Evolutionary conservation across 345 rosid species (phyloP).

Genomic region (Euphorbia pulcherrima): DNA sequence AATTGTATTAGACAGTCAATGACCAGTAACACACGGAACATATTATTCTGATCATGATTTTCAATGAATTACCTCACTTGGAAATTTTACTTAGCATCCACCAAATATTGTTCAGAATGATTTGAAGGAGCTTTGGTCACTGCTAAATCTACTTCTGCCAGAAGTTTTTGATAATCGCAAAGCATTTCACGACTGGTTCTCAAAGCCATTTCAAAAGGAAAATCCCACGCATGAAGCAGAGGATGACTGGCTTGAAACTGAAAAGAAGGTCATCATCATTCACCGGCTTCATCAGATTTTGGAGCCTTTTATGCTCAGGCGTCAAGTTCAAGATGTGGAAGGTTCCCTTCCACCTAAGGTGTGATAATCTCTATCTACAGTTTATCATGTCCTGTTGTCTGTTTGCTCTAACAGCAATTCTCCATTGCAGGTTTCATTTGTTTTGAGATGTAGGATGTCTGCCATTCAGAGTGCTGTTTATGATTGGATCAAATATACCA

Average conservation of each 20-base stretch:
- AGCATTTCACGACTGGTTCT: slow-evolving; percentile 99
- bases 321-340: slow-evolving; percentile 99
- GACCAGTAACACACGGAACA: neutral
- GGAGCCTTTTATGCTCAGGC: slow-evolving; percentile 99
- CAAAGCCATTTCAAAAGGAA: slow-evolving; percentile 97
- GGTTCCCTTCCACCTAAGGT: slow-evolving; percentile 99
- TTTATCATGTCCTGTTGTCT: slow-evolving; percentile 10
- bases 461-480: slow-evolving; percentile 91
- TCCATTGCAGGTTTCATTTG: slow-evolving; percentile 76
- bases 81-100: slow-evolving; percentile 2
- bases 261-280: slow-evolving; percentile 95
- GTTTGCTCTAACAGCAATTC: slow-evolving; percentile 28
- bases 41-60: neutral
- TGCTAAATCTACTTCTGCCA: slow-evolving; percentile 93
- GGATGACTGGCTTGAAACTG: slow-evolving; percentile 99
- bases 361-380: slow-evolving; percentile 1
- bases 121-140: slow-evolving; percentile 99
- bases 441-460: slow-evolving; percentile 96
- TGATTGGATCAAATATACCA: slow-evolving; percentile 99
- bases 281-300: slow-evolving; percentile 99
- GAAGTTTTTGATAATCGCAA: slow-evolving; percentile 98
- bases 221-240: slow-evolving; percentile 73
- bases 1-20: neutral
- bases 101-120: slow-evolving; percentile 56
- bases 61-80: neutral